Percentiles rank a stretch among this genome's conserved stretches.
Conservation (phyloP, 2,329 filamentous ascomycete species). For the Xylariales sp. region DNA sequence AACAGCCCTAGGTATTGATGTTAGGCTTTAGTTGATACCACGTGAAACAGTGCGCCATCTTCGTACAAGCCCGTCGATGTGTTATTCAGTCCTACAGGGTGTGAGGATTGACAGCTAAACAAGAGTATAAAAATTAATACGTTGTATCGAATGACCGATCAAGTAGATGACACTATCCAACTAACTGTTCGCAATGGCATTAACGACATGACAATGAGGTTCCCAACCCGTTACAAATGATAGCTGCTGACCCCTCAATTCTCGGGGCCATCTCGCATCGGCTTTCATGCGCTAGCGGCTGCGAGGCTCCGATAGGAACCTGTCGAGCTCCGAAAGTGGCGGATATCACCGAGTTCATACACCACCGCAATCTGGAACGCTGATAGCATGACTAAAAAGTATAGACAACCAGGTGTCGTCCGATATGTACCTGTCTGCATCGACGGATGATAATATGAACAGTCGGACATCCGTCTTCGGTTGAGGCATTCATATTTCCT, state of each 20-base stretch:
- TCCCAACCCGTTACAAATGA: no score
- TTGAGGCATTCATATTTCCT: neutral
- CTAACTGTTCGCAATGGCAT: no score
- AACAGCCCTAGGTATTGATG: no score
- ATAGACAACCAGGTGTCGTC: neutral
- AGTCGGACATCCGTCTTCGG: conserved; percentile 7
- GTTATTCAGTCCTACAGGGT: no score
- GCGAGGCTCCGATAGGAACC: neutral
- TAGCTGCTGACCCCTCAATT: neutral
- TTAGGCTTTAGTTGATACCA: no score
- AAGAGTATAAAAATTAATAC: neutral
- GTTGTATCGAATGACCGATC: neutral
- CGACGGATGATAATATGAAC: neutral
- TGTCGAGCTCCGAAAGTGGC: neutral
- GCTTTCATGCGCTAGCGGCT: conserved; percentile 6
- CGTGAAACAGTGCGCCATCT: no score
- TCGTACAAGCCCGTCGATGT: no score
- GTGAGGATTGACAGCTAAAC: no score
- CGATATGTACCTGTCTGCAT: neutral
- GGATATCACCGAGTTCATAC: neutral
- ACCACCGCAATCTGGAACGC: neutral
- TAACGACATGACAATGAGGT: no score
- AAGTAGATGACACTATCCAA: no score
- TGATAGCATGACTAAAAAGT: conserved; percentile 7
- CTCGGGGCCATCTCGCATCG: neutral